These are phyloP conservation scores for Lobulomyces angularis DNA, from an alignment of 192 early-diverging fungal species.

Conservation along the genomic window DNA sequence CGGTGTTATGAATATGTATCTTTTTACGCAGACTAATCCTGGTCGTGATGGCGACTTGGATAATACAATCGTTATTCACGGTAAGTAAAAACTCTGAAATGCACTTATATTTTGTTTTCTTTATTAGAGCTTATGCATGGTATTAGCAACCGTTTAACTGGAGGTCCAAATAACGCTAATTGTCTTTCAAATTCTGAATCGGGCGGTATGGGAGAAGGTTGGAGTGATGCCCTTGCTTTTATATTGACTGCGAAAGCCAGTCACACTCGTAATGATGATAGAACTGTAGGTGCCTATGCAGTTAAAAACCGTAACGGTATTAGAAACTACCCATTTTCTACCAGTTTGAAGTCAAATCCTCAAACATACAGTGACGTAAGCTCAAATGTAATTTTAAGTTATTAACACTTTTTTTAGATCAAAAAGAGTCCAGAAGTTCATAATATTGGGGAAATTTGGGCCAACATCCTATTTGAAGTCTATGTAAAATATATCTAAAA, in stretches of 20 bases:
- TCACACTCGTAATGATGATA: constrained; percentile 27
- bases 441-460: neutral
- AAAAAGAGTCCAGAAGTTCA: neutral
- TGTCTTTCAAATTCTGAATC: constrained; percentile 18
- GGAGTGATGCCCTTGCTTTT: constrained; percentile 17
- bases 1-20: constrained; percentile 7
- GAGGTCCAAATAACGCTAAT: constrained; percentile 11
- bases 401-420: too few species aligned
- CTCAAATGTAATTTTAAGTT: too few species aligned
- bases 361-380: too few species aligned
- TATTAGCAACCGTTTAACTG: constrained; percentile 19
- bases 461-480: constrained; percentile 34
- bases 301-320: constrained; percentile 16
- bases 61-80: neutral
- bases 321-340: constrained; percentile 47
- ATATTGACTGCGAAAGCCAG: constrained; percentile 18
- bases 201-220: constrained; percentile 20
- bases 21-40: constrained; percentile 1
- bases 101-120: neutral
- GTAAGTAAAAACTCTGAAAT: neutral
- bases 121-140: constrained; percentile 23
- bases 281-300: constrained; percentile 28
- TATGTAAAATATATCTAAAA: too few species aligned
- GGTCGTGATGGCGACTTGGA: too few species aligned
- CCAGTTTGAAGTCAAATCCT: constrained; percentile 16